Evolutionary conservation across 2,329 filamentous ascomycete species (phyloP).

Genomic region (Alternaria metachromatica): DNA sequence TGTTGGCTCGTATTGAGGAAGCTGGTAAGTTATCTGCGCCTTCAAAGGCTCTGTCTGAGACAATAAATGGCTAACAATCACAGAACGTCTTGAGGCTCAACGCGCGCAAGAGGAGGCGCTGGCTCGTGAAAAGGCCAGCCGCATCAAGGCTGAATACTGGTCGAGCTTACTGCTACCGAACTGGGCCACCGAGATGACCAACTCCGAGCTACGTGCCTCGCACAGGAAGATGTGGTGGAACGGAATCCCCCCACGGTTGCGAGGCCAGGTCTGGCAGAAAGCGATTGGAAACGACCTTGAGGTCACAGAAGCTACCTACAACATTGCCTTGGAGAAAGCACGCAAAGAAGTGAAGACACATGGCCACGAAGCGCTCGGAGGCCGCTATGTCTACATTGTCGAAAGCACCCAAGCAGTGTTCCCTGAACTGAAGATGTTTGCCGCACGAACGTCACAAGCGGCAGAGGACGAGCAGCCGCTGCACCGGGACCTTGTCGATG

Average conservation of each 20-base stretch:
- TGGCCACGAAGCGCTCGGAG: conserved; percentile 49
- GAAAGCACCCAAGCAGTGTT: conserved; percentile 71
- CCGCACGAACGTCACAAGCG: conserved; percentile 46
- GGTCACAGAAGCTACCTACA: conserved; percentile 70
- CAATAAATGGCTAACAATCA: conserved; percentile 17
- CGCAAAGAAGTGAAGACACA: conserved; percentile 64
- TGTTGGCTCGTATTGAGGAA: conserved; percentile 72
- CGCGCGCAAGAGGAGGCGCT: conserved; percentile 57
- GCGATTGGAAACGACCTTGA: conserved; percentile 78
- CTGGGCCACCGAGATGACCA: conserved; percentile 72
- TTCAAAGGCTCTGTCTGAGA: background rate
- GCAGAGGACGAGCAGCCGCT: conserved; percentile 64
- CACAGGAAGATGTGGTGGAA: conserved; percentile 80
- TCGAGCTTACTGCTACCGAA: conserved; percentile 77
- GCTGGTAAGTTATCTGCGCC: conserved; percentile 52
- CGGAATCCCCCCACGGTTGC: conserved; percentile 73
- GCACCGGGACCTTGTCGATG: conserved; percentile 71
- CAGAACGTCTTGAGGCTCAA: conserved; percentile 43
- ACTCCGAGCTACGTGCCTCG: conserved; percentile 32
- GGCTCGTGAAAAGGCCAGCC: conserved; percentile 60
- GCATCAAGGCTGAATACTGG: conserved; percentile 67
- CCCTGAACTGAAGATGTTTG: conserved; percentile 76
- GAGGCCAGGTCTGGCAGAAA: conserved; percentile 72
- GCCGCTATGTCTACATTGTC: conserved; percentile 36
- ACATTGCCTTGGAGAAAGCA: conserved; percentile 72